Conservation (phyloP, 2,329 filamentous ascomycete genomes). For the Pseudohalonectria lignicola region DNA sequence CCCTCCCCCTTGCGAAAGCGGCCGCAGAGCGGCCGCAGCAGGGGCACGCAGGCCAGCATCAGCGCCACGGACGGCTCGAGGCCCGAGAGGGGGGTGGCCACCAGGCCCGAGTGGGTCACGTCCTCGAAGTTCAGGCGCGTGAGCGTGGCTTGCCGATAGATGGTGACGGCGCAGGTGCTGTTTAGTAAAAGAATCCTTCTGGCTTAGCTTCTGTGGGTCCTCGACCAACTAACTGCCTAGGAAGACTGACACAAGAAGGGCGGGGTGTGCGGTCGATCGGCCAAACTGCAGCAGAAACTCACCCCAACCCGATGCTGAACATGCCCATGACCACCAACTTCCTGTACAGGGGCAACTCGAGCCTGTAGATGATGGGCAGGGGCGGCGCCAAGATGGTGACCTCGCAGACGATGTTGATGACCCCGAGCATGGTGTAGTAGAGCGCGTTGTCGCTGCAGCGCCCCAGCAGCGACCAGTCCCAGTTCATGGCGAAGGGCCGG, state of each 20-base stretch:
- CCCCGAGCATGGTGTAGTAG: slow-evolving; percentile 16
- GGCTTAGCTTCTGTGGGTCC: too few species aligned
- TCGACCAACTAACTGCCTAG: too few species aligned
- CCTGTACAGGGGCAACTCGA: slow-evolving; percentile 18
- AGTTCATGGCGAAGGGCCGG: slow-evolving; percentile 21
- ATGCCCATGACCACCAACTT: slow-evolving; percentile 17
- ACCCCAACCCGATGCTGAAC: slow-evolving; percentile 20
- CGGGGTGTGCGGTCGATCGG: too few species aligned
- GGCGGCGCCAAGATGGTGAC: slow-evolving; percentile 18
- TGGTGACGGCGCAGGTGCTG: slow-evolving; percentile 22
- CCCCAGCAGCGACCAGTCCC: slow-evolving; percentile 19
- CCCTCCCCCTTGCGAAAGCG: slow-evolving; percentile 10
- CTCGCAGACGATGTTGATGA: slow-evolving; percentile 20
- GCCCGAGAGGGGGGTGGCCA: slow-evolving; percentile 22
- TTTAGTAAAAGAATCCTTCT: too few species aligned
- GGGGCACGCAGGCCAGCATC: slow-evolving; percentile 25
- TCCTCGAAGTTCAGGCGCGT: slow-evolving; percentile 20
- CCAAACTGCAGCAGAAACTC: slow-evolving; percentile 13
- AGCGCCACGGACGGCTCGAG: slow-evolving; percentile 26
- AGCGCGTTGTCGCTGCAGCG: slow-evolving; percentile 18
- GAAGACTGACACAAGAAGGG: too few species aligned
- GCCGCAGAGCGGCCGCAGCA: slow-evolving; percentile 25
- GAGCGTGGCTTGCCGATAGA: slow-evolving; percentile 22
- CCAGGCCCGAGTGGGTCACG: slow-evolving; percentile 20
- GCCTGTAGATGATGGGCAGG: slow-evolving; percentile 17